These are phyloP conservation scores for Pterocarpus macrocarpus DNA, from an alignment of 306 rosid species.

Conservation along the genomic window DNA sequence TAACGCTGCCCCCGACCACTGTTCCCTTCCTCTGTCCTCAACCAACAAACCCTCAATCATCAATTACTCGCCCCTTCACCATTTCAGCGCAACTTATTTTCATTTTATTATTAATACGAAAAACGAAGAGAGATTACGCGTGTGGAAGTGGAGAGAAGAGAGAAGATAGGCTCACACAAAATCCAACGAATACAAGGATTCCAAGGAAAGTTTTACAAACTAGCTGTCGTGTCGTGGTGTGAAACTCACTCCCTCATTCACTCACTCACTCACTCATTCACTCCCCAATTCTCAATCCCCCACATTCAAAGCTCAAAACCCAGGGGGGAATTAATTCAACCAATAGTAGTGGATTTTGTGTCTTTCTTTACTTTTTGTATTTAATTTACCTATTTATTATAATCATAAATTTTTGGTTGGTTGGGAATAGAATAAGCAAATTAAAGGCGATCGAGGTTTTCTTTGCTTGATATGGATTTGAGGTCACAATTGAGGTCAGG, in stretches of 20 bases:
- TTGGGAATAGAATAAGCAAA: slow-evolving; percentile 11
- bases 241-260: neutral
- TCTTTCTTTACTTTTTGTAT: neutral
- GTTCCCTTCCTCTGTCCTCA: slow-evolving; percentile 30
- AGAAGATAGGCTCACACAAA: slow-evolving; percentile 1
- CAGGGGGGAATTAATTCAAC: slow-evolving; percentile 41
- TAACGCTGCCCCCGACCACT: slow-evolving; percentile 52
- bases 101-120: too few relatives aligned
- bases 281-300: slow-evolving; percentile 11
- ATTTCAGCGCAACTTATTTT: too few relatives aligned
- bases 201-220: neutral
- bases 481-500: slow-evolving; percentile 55
- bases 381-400: neutral
- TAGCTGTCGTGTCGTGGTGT: neutral
- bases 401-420: slow-evolving; percentile 2
- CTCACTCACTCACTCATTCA: neutral
- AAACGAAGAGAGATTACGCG: neutral
- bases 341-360: slow-evolving; percentile 24
- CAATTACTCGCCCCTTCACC: slow-evolving; percentile 29
- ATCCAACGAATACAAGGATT: slow-evolving; percentile 17
- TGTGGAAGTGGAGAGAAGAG: neutral
- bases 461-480: slow-evolving; percentile 80
- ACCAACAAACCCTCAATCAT: slow-evolving; percentile 46
- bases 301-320: slow-evolving; percentile 28
- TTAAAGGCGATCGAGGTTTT: slow-evolving; percentile 41